Evolutionary conservation across 2,329 filamentous ascomycete genomes (phyloP).

Genomic region (Furcasterigmium sp.): DNA sequence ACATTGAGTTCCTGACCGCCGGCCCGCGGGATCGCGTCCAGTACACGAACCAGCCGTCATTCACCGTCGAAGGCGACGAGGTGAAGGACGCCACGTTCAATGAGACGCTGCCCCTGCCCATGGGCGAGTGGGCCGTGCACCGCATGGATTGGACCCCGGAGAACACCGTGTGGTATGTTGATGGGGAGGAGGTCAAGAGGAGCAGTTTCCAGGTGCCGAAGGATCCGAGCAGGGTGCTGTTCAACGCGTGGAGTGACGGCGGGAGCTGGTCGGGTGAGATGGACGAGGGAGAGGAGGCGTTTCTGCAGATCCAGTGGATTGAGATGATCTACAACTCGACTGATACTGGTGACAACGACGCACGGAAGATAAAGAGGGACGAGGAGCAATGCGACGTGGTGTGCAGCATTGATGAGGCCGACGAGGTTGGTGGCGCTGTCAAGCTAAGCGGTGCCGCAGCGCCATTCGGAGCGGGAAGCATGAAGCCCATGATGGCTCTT

Average conservation of each 20-base stretch:
- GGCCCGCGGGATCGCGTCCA: conserved; percentile 38
- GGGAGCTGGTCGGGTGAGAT: conserved; percentile 57
- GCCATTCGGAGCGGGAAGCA: too few relatives aligned
- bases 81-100: conserved; percentile 42
- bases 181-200: conserved; percentile 42
- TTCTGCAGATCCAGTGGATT: conserved; percentile 58
- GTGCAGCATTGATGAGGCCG: conserved; percentile 29
- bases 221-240: conserved; percentile 44
- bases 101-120: conserved; percentile 38
- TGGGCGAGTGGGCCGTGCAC: conserved; percentile 54
- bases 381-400: conserved; percentile 16
- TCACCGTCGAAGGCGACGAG: conserved; percentile 36
- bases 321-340: conserved; percentile 52
- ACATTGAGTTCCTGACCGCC: conserved; percentile 46
- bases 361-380: background rate
- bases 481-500: too few relatives aligned
- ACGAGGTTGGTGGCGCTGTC: conserved; percentile 31
- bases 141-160: conserved; percentile 55
- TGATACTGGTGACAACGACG: conserved; percentile 3
- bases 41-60: conserved; percentile 57
- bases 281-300: conserved; percentile 41
- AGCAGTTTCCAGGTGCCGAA: conserved; percentile 52
- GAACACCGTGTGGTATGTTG: conserved; percentile 50
- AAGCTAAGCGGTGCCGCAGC: conserved; percentile 20
- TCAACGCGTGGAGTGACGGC: conserved; percentile 59